phyloP scores from a whole-genome alignment of 1,139 yeast species.

The Nakaseomyces delphensis region DNA sequence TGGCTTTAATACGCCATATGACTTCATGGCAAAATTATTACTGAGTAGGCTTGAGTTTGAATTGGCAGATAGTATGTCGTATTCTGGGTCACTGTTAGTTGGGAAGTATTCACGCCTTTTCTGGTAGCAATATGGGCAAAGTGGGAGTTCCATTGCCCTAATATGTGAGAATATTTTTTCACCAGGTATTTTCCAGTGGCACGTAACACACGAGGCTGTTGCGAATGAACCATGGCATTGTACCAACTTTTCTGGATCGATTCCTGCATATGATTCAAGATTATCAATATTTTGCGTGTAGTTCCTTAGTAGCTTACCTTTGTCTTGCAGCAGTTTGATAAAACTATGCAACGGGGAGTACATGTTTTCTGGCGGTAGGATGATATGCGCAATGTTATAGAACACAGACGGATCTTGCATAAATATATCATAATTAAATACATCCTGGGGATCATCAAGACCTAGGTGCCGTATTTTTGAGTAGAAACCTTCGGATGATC shows the following conservation, averaged over 20 bases:
- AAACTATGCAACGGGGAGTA: slow-evolving; percentile 84
- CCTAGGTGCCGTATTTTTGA: slow-evolving; percentile 63
- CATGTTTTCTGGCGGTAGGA: slow-evolving; percentile 67
- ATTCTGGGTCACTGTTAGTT: slow-evolving; percentile 10
- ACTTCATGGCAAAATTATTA: slow-evolving; percentile 25
- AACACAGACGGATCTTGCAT: slow-evolving; percentile 73
- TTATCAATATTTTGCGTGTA: slow-evolving; percentile 96
- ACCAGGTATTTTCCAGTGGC: slow-evolving; percentile 63
- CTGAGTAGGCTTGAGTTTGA: slow-evolving; percentile 1
- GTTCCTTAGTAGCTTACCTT: slow-evolving; percentile 72
- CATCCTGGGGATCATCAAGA: slow-evolving; percentile 87
- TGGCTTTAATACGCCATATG: slow-evolving; percentile 83
- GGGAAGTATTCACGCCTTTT: slow-evolving; percentile 36
- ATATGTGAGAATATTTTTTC: slow-evolving; percentile 55
- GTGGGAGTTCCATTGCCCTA: slow-evolving; percentile 51
- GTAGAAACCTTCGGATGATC: slow-evolving; percentile 85
- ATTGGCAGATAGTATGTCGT: neutral
- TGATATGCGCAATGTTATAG: slow-evolving; percentile 80
- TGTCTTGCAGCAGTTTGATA: slow-evolving; percentile 63
- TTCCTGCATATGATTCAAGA: slow-evolving; percentile 77
- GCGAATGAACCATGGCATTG: slow-evolving; percentile 98
- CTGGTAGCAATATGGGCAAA: slow-evolving; percentile 58
- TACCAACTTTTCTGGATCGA: slow-evolving; percentile 57
- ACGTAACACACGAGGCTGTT: slow-evolving; percentile 77
- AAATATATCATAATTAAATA: slow-evolving; percentile 71